A percentile compares a stretch with the other conserved stretches of the same genome.
Conservation (phyloP, 441 rosid species). For the Pelargonium cotyledonis region DNA sequence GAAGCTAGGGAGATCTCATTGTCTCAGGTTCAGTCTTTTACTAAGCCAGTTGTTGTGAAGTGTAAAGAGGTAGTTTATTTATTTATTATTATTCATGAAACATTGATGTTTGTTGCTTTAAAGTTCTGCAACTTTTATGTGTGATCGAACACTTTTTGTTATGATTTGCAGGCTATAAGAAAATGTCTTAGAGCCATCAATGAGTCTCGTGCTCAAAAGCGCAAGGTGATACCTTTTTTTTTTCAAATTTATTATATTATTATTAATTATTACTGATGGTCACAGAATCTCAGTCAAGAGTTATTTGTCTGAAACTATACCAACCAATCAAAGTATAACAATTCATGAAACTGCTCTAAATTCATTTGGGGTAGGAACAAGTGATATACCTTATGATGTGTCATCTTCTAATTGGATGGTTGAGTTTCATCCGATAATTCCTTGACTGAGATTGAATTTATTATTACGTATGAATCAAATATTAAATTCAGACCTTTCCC, state of each 20-base stretch:
- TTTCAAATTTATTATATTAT: neutral
- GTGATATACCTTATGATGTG: too few species aligned
- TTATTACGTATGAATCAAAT: neutral
- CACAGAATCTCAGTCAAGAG: too few species aligned
- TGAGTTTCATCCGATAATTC: neutral
- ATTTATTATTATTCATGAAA: constrained; percentile 18
- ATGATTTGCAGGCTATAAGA: constrained; percentile 57
- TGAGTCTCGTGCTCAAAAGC: constrained; percentile 94
- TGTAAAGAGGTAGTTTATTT: constrained; percentile 74
- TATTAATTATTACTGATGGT: neutral
- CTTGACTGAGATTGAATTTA: neutral
- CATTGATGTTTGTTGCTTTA: constrained; percentile 13
- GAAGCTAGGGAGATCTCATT: constrained; percentile 71
- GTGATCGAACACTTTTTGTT: neutral
- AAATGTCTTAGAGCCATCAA: constrained; percentile 89
- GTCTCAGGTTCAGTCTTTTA: constrained; percentile 57
- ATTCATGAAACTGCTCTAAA: too few species aligned
- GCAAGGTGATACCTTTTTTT: constrained; percentile 50
- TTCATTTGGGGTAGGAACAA: too few species aligned
- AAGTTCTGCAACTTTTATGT: constrained; percentile 14
- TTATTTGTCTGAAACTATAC: too few species aligned
- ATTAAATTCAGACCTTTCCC: constrained; percentile 4
- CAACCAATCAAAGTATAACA: too few species aligned
- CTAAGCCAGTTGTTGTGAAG: constrained; percentile 56
- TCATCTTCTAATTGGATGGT: too few species aligned